Conservation (phyloP, 1,284 basidiomycete species). For the Kwoniella shivajii region DNA sequence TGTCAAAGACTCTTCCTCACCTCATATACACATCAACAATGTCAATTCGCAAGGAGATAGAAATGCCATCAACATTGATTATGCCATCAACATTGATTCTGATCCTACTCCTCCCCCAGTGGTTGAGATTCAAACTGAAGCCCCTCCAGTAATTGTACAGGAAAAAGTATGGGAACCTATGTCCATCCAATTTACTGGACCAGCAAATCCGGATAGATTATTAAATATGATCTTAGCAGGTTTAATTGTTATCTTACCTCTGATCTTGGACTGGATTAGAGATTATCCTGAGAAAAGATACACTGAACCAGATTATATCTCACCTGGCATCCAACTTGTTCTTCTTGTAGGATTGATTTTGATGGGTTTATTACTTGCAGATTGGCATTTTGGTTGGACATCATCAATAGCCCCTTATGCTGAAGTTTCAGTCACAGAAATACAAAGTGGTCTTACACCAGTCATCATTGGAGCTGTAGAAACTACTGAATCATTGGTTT, state of each 20-base stretch:
- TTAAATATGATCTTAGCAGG: conserved; percentile 25
- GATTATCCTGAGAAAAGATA: conserved; percentile 24
- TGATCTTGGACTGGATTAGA: conserved; percentile 25
- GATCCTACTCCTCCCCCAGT: background rate
- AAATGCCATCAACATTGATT: conserved; percentile 18
- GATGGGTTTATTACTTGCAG: conserved; percentile 16
- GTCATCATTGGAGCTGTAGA: conserved; percentile 22
- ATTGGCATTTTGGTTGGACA: conserved; percentile 27
- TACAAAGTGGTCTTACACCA: conserved; percentile 17
- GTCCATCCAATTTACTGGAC: conserved; percentile 26
- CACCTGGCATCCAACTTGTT: conserved; percentile 22
- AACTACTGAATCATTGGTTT: conserved; percentile 20
- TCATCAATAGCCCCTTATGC: conserved; percentile 11
- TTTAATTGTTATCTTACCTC: conserved; percentile 20
- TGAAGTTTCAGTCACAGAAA: conserved; percentile 11
- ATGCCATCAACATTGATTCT: background rate
- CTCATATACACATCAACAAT: conserved; percentile 30
- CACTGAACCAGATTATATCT: conserved; percentile 22
- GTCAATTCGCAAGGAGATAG: conserved; percentile 28
- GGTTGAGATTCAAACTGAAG: background rate
- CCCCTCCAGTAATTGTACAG: conserved; percentile 11
- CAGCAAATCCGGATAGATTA: conserved; percentile 27
- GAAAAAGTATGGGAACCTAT: conserved; percentile 20
- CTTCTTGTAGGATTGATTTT: conserved; percentile 16
- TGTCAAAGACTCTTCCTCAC: conserved; percentile 8